Evolutionary conservation across 345 rosid species (phyloP), one percentile per base, ranked within the genome.

Genomic region (Populus simonii): DNA sequence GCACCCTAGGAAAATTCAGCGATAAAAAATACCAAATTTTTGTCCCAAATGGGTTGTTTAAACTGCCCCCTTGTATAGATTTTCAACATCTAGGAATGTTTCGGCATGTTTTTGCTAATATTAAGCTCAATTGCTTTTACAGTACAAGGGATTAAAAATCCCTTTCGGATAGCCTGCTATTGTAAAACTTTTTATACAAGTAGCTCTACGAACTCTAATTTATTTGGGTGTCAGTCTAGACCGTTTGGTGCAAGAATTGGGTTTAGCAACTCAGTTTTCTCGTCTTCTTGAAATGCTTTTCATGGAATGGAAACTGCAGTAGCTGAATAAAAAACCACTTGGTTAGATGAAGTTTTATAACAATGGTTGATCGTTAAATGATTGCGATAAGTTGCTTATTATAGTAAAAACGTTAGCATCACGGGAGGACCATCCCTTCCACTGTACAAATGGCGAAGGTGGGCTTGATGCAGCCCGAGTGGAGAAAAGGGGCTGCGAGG

Each of bases 21-120:
- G 38, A 9, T 22, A 15, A 20, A 25, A 68, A 74, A 35, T 74
- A 47, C 49, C 33, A 29, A 33, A 70, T 70, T 70, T 69, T 80
- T 74, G 78, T 59, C 78, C 74, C 53, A 22, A 12, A 66, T 73
- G 38, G 69, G 36, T 66, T 74, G 38, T 39, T 59, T 20, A 6
- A 7, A 53, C 35, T 45, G 35, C 73, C 53, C 22, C 66, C 22
- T 18, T 17, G 41, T 27, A 43, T n/a, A 29, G 45, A 41, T 41
- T 41, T 8, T n/a, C 15, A n/a, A 11, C 65, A 8, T 57, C 10
- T 49, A 29, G 47, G 20, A 31, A 33, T 18, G 38, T 23, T 68
- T 41, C 27, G 12, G 25, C 17, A 7, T 23, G 68, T 0, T 45
- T 65, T 65, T 9, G 43, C 31, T 6, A 27, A 68, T 22, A 38